A percentile compares a stretch with the other conserved stretches of the same genome.
These are phyloP conservation scores for Rhizophora apiculata DNA, from an alignment of 345 rosid species.

Conservation along the genomic window DNA sequence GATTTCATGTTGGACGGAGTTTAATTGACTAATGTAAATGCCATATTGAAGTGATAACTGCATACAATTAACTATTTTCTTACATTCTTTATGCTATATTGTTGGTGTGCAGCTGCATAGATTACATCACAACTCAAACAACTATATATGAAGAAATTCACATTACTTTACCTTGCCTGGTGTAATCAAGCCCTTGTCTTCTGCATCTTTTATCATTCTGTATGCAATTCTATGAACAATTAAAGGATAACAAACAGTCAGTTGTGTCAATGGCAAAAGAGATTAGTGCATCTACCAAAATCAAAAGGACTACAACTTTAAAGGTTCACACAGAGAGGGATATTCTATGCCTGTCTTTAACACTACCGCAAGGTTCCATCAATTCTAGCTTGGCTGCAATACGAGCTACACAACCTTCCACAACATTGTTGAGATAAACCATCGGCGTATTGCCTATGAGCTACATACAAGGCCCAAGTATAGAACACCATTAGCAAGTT, in stretches of 20 bases:
- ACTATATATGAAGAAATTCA: no score
- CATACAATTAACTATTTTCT: not conserved
- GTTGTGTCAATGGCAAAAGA: no score
- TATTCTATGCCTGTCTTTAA: constrained; percentile 61
- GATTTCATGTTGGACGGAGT: no score
- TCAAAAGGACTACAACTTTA: no score
- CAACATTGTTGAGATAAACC: constrained; percentile 76
- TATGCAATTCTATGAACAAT: constrained; percentile 60
- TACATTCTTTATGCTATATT: no score
- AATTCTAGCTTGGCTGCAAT: constrained; percentile 49
- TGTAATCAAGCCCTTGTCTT: constrained; percentile 54
- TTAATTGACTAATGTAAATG: no score
- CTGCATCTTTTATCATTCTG: constrained; percentile 86
- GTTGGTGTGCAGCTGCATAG: no score
- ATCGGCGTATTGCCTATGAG: constrained; percentile 87
- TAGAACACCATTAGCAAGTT: not conserved
- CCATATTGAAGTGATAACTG: no score
- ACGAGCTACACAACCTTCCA: constrained; percentile 48
- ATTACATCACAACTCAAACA: no score
- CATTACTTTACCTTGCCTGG: constrained; percentile 45
- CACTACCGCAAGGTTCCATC: constrained; percentile 50
- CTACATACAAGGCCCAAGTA: constrained; percentile 27
- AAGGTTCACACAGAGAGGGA: not conserved
- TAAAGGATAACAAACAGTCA: not conserved
- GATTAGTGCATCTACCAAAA: no score